Percentiles rank a stretch among this genome's conserved stretches.
Evolutionary conservation across 2,329 filamentous ascomycete genomes (phyloP).

Genomic region (Penicillium sp.): DNA sequence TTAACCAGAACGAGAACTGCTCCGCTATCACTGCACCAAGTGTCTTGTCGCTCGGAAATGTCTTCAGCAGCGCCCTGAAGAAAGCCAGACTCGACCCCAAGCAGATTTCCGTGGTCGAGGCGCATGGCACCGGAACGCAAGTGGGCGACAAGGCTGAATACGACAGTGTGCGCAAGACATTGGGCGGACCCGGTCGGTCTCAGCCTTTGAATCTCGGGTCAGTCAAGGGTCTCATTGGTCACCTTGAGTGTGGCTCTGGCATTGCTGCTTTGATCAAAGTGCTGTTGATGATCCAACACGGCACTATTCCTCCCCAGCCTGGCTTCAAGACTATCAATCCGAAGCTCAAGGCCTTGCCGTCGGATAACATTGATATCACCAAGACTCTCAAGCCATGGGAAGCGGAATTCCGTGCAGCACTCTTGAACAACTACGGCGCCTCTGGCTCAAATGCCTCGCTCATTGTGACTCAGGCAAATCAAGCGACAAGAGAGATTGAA

Average conservation of each 20-base stretch:
- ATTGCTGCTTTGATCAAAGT: constrained; percentile 30
- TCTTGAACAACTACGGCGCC: constrained; percentile 34
- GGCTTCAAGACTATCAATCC: constrained; percentile 25
- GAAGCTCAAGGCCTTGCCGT: constrained; percentile 10
- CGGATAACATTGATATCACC: constrained; percentile 15
- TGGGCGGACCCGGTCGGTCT: constrained; percentile 14
- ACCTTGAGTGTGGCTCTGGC: constrained; percentile 34
- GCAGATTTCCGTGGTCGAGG: constrained; percentile 33
- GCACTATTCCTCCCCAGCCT: constrained; percentile 28
- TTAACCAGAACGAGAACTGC: constrained; percentile 35
- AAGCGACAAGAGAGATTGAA: background rate
- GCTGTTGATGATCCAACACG: constrained; percentile 29
- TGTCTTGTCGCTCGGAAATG: constrained; percentile 23
- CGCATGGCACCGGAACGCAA: constrained; percentile 33
- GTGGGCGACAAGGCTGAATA: constrained; percentile 33
- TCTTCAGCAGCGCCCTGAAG: constrained; percentile 28
- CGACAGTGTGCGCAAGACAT: constrained; percentile 20
- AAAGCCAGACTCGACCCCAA: constrained; percentile 23
- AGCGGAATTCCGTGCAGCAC: constrained; percentile 14
- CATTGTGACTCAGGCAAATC: constrained; percentile 22
- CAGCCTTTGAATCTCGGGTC: constrained; percentile 27
- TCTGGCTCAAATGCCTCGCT: constrained; percentile 29
- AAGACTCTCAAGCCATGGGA: background rate
- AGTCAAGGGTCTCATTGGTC: constrained; percentile 35
- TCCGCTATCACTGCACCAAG: constrained; percentile 21